Base-by-base conservation (phyloP, 2,329 filamentous ascomycete genomes). In the Monosporascus cannonballus region DNA sequence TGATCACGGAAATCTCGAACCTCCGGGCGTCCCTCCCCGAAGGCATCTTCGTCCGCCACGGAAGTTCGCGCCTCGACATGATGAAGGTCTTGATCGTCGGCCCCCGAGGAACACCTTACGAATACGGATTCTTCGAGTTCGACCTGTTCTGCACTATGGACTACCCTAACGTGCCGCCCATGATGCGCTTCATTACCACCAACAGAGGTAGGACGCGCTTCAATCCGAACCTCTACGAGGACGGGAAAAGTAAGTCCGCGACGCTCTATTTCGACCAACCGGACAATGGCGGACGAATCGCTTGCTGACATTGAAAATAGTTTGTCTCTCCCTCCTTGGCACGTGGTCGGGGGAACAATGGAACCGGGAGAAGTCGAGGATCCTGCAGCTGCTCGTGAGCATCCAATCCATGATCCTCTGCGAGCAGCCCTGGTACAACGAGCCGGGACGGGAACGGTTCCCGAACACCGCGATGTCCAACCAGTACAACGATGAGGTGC, bases 351-450 rank as follows among this genome's bases (percentile, higher is more conserved):
- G 77, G 9, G 67, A 73, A 55, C 56, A 64, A 9, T 78, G 80
- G 79, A 64, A 70, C 14, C 67, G 71, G 3, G 60, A 64, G 9
- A 66, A 69, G 37, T 80, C 77, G 5, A 80, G 77, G 3, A 63
- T 81, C 3, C 66, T 80, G 4, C 77, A 79, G 56, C 64, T 81
- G 6, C 67, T 79, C 11, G 71, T 83, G n/a, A 79, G 76, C 27
- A 78, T 83, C 49, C 80, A 83, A 59, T 71, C 73, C 30, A 80
- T 83, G 79, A 75, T 83, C 20, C 71, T 84, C 47, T 78, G 73
- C 56, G 73, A 76, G 17, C 59, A 78, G 48, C 80, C 80, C 1
- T 78, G 69, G 61, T 76, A 73, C 68, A 83, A 83, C 60, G 78
- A 83, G 61, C 80, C 80, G 0, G 74, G 72, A 2, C 62, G 66